phyloP scores from a whole-genome alignment of 352 stramenopile genomes.

The Phytophthora brassicae region DNA sequence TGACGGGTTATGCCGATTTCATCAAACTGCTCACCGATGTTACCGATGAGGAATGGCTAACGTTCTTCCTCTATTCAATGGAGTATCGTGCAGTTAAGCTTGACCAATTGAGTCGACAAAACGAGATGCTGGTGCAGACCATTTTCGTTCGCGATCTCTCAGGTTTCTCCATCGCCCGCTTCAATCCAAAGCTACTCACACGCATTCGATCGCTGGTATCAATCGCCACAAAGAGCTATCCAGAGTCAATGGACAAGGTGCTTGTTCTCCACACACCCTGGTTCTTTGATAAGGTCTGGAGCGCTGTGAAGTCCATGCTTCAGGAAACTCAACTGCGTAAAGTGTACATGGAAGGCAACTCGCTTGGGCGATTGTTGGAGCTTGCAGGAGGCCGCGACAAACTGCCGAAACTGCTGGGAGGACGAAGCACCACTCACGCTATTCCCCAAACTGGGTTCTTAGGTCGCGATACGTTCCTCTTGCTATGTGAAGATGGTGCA shows the following conservation, averaged over 20 bases:
- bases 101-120: constrained; percentile 61
- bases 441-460: constrained; percentile 72
- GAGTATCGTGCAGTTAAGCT: constrained; percentile 67
- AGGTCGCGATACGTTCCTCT: constrained; percentile 55
- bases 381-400: constrained; percentile 51
- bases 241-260: constrained; percentile 56
- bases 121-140: constrained; percentile 58
- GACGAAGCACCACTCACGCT: constrained; percentile 48
- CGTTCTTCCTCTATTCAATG: constrained; percentile 76
- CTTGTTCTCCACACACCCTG: constrained; percentile 65
- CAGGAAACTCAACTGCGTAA: constrained; percentile 68
- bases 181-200: constrained; percentile 54
- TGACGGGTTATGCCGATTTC: constrained; percentile 66
- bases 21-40: constrained; percentile 59
- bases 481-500: constrained; percentile 72
- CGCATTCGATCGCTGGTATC: constrained; percentile 43
- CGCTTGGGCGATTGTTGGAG: constrained; percentile 46
- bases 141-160: constrained; percentile 67
- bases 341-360: constrained; percentile 58
- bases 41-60: constrained; percentile 67
- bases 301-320: constrained; percentile 49
- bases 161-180: constrained; percentile 62
- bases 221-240: constrained; percentile 67
- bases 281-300: constrained; percentile 80
- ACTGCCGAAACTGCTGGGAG: constrained; percentile 58